phyloP scores from a whole-genome alignment of 1,139 yeast species.

The Candida sanyaensis region DNA sequence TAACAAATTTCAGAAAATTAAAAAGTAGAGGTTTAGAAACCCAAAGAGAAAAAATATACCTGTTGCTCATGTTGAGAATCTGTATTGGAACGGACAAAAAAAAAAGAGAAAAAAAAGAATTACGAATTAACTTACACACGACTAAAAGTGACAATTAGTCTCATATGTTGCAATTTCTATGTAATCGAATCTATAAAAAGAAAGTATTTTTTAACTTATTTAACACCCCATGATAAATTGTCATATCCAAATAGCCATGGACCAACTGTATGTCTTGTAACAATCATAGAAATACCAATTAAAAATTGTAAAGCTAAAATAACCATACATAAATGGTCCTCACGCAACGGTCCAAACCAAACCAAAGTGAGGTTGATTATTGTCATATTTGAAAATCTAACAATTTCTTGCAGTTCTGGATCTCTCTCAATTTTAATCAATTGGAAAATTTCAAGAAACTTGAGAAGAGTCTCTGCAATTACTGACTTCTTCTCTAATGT shows the following conservation, averaged over 20 bases:
- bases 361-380: slow-evolving; percentile 80
- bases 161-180: not conserved
- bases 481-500: slow-evolving; percentile 19
- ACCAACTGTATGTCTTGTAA: slow-evolving; percentile 81
- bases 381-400: slow-evolving; percentile 78
- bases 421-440: slow-evolving; percentile 52
- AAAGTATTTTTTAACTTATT: slow-evolving; percentile 16
- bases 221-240: slow-evolving; percentile 59
- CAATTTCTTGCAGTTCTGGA: slow-evolving; percentile 30
- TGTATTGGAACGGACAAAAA: not conserved
- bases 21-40: too few relatives aligned
- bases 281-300: slow-evolving; percentile 67
- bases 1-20: too few relatives aligned
- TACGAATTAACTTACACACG: not conserved
- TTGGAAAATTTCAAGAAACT: slow-evolving; percentile 40
- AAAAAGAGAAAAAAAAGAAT: not conserved
- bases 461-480: slow-evolving; percentile 29
- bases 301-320: slow-evolving; percentile 63
- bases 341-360: slow-evolving; percentile 88
- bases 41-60: not conserved
- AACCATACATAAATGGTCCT: slow-evolving; percentile 65
- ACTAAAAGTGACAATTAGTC: too few relatives aligned
- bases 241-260: slow-evolving; percentile 89
- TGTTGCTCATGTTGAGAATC: not conserved
- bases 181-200: slow-evolving; percentile 4